Evolutionary conservation across 2,329 filamentous ascomycete species (phyloP).

Genomic region (Microcyclospora tardicrescens): DNA sequence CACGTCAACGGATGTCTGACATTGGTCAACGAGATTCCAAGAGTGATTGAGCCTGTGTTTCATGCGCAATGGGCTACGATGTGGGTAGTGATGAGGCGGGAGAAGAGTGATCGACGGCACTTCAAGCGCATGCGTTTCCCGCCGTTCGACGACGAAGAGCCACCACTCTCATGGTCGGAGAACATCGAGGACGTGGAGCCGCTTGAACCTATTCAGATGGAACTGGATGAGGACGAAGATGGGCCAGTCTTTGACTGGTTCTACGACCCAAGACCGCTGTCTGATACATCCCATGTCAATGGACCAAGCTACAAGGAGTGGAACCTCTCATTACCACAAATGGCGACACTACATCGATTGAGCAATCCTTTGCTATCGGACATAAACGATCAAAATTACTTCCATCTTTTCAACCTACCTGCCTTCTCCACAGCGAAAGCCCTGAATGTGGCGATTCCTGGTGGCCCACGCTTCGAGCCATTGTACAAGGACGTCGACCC

Average conservation of each 20-base stretch:
- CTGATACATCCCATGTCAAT: slow-evolving; percentile 88
- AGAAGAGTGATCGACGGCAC: slow-evolving; percentile 88
- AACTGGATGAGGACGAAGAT: slow-evolving; percentile 89
- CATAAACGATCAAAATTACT: slow-evolving; percentile 91
- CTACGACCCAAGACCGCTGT: slow-evolving; percentile 81
- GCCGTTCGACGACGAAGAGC: slow-evolving; percentile 96
- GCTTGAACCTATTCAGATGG: slow-evolving; percentile 95
- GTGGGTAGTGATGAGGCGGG: slow-evolving; percentile 97
- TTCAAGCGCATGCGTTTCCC: slow-evolving; percentile 99
- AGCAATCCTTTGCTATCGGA: slow-evolving; percentile 86
- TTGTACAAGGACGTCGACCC: slow-evolving; percentile 98
- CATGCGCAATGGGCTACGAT: slow-evolving; percentile 99
- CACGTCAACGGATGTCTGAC: slow-evolving; percentile 97
- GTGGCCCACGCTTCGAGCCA: slow-evolving; percentile 90
- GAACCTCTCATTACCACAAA: slow-evolving; percentile 87
- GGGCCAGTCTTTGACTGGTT: slow-evolving; percentile 90
- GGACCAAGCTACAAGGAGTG: slow-evolving; percentile 93
- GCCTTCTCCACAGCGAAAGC: slow-evolving; percentile 95
- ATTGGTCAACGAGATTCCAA: slow-evolving; percentile 87
- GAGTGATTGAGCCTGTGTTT: slow-evolving; percentile 95
- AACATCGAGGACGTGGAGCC: slow-evolving; percentile 98
- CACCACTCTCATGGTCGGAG: slow-evolving; percentile 92
- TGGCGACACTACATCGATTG: slow-evolving; percentile 87
- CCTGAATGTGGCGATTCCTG: slow-evolving; percentile 92
- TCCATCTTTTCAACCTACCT: slow-evolving; percentile 90